Evolutionary conservation across 768 basidiomycete genomes (phyloP), one percentile per base, ranked within the genome.

Genomic region (Hericium erinaceus): DNA sequence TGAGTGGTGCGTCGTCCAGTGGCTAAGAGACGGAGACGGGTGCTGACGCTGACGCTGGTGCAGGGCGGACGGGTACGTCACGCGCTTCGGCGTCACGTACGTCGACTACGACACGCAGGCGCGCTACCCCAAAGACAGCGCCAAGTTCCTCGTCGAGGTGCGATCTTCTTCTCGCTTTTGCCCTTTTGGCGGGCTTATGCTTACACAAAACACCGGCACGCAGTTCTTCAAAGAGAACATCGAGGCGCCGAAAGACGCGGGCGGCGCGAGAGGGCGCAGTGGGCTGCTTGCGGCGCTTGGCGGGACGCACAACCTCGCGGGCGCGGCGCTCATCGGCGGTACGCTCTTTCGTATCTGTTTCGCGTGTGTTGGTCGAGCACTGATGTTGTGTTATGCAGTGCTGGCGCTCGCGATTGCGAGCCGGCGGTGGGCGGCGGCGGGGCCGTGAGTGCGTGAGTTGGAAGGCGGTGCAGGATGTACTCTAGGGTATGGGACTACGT

Each of bases 81-180:
- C 84, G 7, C 81, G 85, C 5, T 88, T 88, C 64, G 85, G 85
- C 56, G 75, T 84, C 56, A 86, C 83, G 22, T 85, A 87, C 63
- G 83, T 88, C 54, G 81, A 87, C 71, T 87, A 83, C 68, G 70
- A 77, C 56, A 86, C 84, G 4, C 85, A 83, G 69, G 74, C 81
- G 70, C 75, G 85, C 18, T 79, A 77, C 64, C 83, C 84, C 15
- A 87, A 87, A 64, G 79, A 78, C 15, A 84, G 81, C 13, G 81
- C 78, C 33, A 75, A 74, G 58, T 82, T 83, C 70, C 65, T 85
- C 13, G 64, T 78, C 48, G 73, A 84, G 74, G 83, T 81, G 56
- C 48, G 72, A 16, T 38, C 52, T 39, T n/a, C 33, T 38, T 38
- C 33, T 15, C 33, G 0, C 52, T 7, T 16, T n/a, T 53, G 13